These are phyloP conservation scores for Torulaspora gathmanii DNA, from an alignment of 805 yeast species.

Conservation along the genomic window DNA sequence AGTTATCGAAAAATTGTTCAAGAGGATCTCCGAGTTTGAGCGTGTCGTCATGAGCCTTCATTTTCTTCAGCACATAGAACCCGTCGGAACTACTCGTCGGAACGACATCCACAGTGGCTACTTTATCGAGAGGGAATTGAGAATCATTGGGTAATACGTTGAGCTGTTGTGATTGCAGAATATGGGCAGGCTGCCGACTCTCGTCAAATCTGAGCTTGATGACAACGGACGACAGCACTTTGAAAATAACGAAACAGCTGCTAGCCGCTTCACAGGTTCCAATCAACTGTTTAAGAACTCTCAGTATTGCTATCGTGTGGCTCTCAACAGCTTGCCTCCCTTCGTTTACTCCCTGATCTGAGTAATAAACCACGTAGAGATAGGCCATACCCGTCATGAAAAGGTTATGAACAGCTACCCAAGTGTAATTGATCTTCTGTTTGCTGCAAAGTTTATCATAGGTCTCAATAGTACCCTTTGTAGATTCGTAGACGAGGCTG, in stretches of 20 bases:
- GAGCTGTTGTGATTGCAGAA: slow-evolving; percentile 1
- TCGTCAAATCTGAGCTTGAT: slow-evolving; percentile 47
- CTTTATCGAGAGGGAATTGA: no score
- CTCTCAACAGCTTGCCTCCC: slow-evolving; percentile 50
- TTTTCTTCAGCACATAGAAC: neutral
- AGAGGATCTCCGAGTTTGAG: slow-evolving; percentile 25
- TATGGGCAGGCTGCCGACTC: neutral
- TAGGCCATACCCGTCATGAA: slow-evolving; percentile 88
- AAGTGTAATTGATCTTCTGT: slow-evolving; percentile 70
- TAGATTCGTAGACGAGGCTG: slow-evolving; percentile 53
- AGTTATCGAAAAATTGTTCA: slow-evolving; percentile 46
- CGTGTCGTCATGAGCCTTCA: neutral
- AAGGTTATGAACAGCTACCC: slow-evolving; percentile 88
- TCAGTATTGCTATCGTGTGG: slow-evolving; percentile 45
- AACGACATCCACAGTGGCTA: no score
- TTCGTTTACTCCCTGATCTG: slow-evolving; percentile 46
- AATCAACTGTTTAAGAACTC: slow-evolving; percentile 54
- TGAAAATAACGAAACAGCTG: slow-evolving; percentile 66
- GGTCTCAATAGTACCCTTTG: slow-evolving; percentile 60
- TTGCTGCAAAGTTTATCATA: slow-evolving; percentile 55
- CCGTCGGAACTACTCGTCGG: neutral
- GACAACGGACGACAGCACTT: slow-evolving; percentile 66
- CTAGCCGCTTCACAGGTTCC: slow-evolving; percentile 77
- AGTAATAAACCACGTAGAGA: slow-evolving; percentile 69
- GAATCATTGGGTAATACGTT: neutral